These are phyloP conservation scores for Helicostylum pulchrum DNA, from an alignment of 192 early-diverging fungal species.

Conservation along the genomic window DNA sequence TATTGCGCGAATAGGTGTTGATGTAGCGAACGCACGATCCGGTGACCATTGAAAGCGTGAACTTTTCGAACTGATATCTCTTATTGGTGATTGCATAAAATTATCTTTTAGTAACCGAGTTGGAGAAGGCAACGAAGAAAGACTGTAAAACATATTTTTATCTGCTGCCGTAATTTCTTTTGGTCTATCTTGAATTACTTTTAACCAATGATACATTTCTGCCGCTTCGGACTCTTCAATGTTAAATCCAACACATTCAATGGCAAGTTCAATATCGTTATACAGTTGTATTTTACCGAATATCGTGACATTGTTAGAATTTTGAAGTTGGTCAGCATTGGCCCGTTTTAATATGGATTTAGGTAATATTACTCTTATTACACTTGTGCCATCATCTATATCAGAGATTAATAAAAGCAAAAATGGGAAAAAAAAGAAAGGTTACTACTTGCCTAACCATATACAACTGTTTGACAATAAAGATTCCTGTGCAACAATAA, in stretches of 20 bases:
- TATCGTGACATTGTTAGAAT: too few relatives aligned
- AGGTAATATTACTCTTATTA: slow-evolving; percentile 4
- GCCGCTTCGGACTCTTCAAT: too few relatives aligned
- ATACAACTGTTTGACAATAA: neutral
- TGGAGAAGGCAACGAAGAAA: neutral
- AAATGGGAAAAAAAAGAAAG: neutral
- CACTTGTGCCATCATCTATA: slow-evolving; percentile 19
- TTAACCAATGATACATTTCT: too few relatives aligned
- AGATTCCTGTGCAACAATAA: slow-evolving; percentile 1
- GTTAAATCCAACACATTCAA: too few relatives aligned
- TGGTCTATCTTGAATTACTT: too few relatives aligned
- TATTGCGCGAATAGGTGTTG: neutral
- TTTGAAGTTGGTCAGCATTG: neutral
- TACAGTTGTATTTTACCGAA: too few relatives aligned
- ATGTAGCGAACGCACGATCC: neutral
- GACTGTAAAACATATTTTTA: neutral
- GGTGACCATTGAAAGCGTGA: neutral
- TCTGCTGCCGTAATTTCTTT: neutral
- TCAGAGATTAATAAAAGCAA: neutral
- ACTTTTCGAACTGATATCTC: neutral
- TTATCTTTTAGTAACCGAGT: neutral
- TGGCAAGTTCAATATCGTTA: too few relatives aligned
- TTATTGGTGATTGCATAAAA: neutral
- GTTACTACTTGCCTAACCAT: slow-evolving; percentile 16
- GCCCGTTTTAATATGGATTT: neutral